These are phyloP conservation scores for Boletus tylopilopsis DNA, from an alignment of 768 basidiomycete genomes.

Conservation along the genomic window DNA sequence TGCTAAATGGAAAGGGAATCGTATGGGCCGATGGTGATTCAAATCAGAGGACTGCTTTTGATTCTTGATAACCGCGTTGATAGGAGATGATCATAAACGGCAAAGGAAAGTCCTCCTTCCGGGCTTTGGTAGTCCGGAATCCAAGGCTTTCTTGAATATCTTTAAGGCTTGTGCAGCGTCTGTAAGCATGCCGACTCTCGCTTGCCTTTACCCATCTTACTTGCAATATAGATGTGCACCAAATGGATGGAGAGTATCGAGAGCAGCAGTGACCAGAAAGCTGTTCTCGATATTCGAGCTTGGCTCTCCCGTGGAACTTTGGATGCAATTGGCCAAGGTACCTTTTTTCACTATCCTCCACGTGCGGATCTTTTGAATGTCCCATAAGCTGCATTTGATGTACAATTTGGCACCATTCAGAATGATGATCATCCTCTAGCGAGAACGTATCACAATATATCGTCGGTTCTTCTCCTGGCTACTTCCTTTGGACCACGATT, in stretches of 20 bases:
- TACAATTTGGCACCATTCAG: constrained; percentile 35
- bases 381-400: constrained; percentile 44
- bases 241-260: constrained; percentile 24
- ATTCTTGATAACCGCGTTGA: background rate
- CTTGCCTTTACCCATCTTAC: background rate
- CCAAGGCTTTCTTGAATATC: constrained; percentile 47
- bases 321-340: constrained; percentile 51
- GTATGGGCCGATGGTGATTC: constrained; percentile 38
- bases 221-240: constrained; percentile 14
- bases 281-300: constrained; percentile 19
- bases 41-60: constrained; percentile 7
- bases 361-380: background rate
- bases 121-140: constrained; percentile 50
- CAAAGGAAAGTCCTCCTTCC: constrained; percentile 54
- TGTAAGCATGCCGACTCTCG: constrained; percentile 7
- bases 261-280: constrained; percentile 5
- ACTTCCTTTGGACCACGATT: constrained; percentile 2
- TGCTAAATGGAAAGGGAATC: constrained; percentile 33
- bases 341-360: background rate
- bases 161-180: constrained; percentile 38
- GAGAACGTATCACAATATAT: constrained; percentile 6
- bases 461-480: constrained; percentile 6
- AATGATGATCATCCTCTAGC: constrained; percentile 11
- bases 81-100: constrained; percentile 46
- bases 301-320: constrained; percentile 44